These are phyloP conservation scores for Camellia sinensis DNA, from an alignment of 148 eudicot species.

Conservation along the genomic window DNA sequence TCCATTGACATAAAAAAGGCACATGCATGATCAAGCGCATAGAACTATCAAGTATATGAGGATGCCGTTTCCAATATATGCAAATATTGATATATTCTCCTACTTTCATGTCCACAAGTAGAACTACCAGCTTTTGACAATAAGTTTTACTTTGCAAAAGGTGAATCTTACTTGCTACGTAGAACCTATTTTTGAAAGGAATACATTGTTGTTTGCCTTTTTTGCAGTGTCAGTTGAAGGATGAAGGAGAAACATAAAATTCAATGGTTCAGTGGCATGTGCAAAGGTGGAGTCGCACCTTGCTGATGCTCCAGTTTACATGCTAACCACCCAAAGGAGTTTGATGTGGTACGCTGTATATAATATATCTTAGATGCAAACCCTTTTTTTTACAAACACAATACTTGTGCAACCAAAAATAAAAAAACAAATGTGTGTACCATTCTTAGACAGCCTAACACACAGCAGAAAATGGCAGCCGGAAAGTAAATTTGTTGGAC, in stretches of 20 bases:
- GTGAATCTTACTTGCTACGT: background rate
- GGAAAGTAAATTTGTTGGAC: no score
- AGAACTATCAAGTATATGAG: background rate
- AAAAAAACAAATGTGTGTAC: no score
- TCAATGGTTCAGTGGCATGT: slow-evolving; percentile 82
- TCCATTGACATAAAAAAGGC: background rate
- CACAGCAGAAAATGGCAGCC: no score
- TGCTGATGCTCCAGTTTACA: slow-evolving; percentile 87
- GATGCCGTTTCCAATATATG: slow-evolving; percentile 9
- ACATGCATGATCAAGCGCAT: background rate
- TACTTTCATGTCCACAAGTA: background rate
- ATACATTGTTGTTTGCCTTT: background rate
- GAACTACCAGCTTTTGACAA: background rate
- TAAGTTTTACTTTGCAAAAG: background rate
- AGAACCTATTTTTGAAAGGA: background rate
- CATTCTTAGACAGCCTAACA: no score
- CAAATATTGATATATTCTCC: background rate
- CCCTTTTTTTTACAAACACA: no score
- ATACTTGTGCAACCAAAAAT: no score
- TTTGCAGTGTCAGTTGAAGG: slow-evolving; percentile 85
- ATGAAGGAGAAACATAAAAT: slow-evolving; percentile 85
- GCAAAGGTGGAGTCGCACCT: slow-evolving; percentile 88
- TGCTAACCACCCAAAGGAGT: slow-evolving; percentile 79
- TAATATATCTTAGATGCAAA: background rate
- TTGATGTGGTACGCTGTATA: slow-evolving; percentile 34